Conservation (phyloP, 179 eudicot species). For the Camellia oleifera region DNA sequence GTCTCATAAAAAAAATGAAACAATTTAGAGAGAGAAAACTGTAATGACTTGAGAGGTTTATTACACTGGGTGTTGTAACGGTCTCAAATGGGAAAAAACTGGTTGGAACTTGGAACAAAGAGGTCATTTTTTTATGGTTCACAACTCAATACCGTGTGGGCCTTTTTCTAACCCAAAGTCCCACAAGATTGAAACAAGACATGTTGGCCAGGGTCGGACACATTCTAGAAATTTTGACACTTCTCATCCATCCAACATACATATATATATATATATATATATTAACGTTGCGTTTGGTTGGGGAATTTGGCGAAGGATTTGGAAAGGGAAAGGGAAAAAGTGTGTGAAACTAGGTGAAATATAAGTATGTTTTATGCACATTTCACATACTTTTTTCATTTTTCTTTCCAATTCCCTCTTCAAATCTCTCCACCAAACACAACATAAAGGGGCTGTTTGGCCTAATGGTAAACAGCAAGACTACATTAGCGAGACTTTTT, state of each 20-base stretch:
- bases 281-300: too few species aligned
- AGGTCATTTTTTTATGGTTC: background rate
- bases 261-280: too few species aligned
- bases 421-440: too few species aligned
- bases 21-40: background rate
- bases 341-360: too few species aligned
- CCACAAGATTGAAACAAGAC: background rate
- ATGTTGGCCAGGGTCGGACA: background rate
- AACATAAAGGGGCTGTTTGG: too few species aligned
- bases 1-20: background rate
- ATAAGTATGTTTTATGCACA: too few species aligned
- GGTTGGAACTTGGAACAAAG: background rate
- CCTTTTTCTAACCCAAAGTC: background rate
- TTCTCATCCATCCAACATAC: background rate
- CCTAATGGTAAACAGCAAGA: too few species aligned
- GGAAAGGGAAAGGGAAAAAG: too few species aligned
- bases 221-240: background rate
- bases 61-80: background rate
- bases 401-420: too few species aligned
- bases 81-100: constrained; percentile 8
- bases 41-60: background rate
- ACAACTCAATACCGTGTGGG: constrained; percentile 12
- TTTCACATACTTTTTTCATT: too few species aligned
- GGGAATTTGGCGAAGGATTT: too few species aligned
- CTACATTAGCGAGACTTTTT: too few species aligned